Conservation (phyloP, 148 eudicot species). For the Hydrangea macrophylla region DNA sequence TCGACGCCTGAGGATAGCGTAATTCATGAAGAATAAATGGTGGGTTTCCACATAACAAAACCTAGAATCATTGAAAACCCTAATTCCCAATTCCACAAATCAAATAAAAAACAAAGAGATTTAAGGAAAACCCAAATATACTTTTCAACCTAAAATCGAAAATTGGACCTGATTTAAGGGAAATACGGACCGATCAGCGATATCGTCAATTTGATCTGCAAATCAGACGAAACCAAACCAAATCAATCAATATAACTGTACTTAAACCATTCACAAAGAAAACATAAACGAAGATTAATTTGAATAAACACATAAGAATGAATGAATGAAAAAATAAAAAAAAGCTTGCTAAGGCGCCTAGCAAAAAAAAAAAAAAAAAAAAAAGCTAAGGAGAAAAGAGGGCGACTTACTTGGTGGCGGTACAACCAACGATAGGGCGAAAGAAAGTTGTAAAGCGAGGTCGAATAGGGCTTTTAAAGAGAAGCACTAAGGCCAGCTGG, state of each 20-base stretch:
- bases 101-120: background rate
- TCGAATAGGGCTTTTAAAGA: slow-evolving; percentile 14
- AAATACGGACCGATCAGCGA: background rate
- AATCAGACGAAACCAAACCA: background rate
- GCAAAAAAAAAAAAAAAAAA: background rate
- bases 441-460: background rate
- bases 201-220: too few relatives aligned
- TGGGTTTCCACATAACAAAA: background rate
- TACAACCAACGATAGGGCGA: background rate
- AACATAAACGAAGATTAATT: background rate
- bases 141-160: background rate
- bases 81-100: slow-evolving; percentile 1
- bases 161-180: background rate
- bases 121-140: too few relatives aligned
- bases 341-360: too few relatives aligned
- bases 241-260: background rate
- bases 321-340: background rate
- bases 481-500: background rate
- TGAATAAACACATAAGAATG: background rate
- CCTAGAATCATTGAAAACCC: slow-evolving; percentile 35
- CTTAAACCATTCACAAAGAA: background rate
- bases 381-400: background rate
- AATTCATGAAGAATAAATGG: slow-evolving; percentile 37
- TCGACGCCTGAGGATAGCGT: slow-evolving; percentile 54
- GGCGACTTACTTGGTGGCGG: slow-evolving; percentile 3